Percentiles rank a stretch among this genome's conserved stretches.
phyloP scores from a whole-genome alignment of 73 alveolate species.

The Tetrahymena thermophila region DNA sequence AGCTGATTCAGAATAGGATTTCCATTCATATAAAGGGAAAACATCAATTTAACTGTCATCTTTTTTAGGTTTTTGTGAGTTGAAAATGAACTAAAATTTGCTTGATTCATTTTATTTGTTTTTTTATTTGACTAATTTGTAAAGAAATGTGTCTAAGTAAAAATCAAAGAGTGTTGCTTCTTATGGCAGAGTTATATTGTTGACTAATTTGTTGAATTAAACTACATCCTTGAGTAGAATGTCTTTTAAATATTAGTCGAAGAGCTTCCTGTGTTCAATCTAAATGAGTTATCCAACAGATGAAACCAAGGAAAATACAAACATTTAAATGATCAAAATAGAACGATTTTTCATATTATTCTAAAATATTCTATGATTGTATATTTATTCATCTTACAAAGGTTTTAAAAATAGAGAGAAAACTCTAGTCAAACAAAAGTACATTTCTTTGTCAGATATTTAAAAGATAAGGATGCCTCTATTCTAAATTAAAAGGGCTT shows the following conservation, averaged over 20 bases:
- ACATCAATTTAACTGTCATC: neutral
- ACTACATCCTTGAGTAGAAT: neutral
- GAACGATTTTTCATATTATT: neutral
- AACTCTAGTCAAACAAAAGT: neutral
- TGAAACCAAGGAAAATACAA: neutral
- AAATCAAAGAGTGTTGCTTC: neutral
- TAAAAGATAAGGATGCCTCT: neutral
- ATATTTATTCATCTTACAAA: neutral
- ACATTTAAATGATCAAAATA: neutral
- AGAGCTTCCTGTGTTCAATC: neutral
- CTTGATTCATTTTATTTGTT: neutral
- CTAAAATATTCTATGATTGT: neutral
- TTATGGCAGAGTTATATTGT: neutral
- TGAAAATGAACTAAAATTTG: neutral
- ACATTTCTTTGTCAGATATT: neutral
- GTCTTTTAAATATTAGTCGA: neutral
- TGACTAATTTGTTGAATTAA: neutral
- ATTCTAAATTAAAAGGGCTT: neutral
- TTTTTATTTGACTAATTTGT: neutral
- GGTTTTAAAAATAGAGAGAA: neutral
- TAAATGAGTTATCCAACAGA: neutral
- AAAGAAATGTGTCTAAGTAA: neutral
- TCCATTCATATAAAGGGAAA: neutral
- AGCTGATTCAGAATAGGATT: neutral
- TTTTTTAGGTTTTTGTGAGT: neutral